These are phyloP conservation scores for Termitomyces sp. DNA, from an alignment of 768 basidiomycete species.

Conservation along the genomic window DNA sequence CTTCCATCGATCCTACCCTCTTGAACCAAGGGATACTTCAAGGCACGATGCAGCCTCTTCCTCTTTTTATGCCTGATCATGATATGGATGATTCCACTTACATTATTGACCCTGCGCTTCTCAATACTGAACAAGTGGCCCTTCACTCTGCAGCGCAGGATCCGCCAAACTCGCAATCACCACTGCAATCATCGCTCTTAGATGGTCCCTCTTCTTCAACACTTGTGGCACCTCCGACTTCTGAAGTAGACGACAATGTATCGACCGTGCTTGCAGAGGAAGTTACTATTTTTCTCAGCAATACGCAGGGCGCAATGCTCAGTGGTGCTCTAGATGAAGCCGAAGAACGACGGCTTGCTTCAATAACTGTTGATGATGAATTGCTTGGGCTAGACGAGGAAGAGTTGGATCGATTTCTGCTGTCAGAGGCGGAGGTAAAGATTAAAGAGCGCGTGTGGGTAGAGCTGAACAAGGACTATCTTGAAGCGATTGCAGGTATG, in stretches of 20 bases:
- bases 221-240: constrained; percentile 24
- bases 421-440: constrained; percentile 75
- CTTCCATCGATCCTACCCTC: constrained; percentile 49
- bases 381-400: constrained; percentile 83
- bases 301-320: constrained; percentile 54
- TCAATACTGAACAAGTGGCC: constrained; percentile 13
- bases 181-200: not conserved
- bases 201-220: constrained; percentile 5
- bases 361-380: constrained; percentile 52
- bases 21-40: constrained; percentile 65
- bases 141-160: not conserved
- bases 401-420: constrained; percentile 76
- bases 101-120: constrained; percentile 56
- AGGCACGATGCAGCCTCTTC: constrained; percentile 39
- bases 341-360: constrained; percentile 54
- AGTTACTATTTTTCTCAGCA: constrained; percentile 60
- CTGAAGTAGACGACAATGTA: constrained; percentile 51
- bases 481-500: constrained; percentile 82
- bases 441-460: constrained; percentile 93
- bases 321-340: constrained; percentile 61
- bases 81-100: constrained; percentile 33
- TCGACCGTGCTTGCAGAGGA: constrained; percentile 64
- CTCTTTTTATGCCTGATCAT: constrained; percentile 41
- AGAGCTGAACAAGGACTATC: constrained; percentile 86
- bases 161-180: not conserved